A percentile compares a stretch with the other conserved stretches of the same genome.
phyloP scores from a whole-genome alignment of 805 yeast genomes.

The Starmerella stigmatis region DNA sequence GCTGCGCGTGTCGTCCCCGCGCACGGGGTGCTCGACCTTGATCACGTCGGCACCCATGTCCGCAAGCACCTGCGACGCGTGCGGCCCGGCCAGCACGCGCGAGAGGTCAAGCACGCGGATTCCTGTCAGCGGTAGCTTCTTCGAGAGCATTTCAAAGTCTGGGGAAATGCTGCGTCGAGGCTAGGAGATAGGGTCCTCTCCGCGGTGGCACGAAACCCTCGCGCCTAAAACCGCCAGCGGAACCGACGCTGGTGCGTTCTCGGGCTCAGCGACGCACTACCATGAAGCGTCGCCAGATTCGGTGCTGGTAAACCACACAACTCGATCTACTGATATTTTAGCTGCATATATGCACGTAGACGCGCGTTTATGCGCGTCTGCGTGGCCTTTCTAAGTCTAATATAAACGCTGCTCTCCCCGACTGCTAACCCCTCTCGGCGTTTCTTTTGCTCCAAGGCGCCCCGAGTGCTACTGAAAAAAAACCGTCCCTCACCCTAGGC shows the following conservation, averaged over 20 bases:
- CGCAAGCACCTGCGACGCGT: conserved; percentile 34
- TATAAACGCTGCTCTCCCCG: too few relatives aligned
- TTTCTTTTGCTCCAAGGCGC: too few relatives aligned
- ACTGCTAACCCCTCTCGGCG: too few relatives aligned
- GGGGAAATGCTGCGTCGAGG: background rate
- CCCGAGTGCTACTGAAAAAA: too few relatives aligned
- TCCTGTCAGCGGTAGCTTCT: conserved; percentile 29
- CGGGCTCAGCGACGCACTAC: background rate
- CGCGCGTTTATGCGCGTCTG: too few relatives aligned
- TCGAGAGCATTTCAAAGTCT: background rate
- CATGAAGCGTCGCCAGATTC: background rate
- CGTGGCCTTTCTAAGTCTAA: too few relatives aligned
- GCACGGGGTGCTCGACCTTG: conserved; percentile 34
- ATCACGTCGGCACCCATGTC: conserved; percentile 38
- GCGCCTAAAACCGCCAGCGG: too few relatives aligned
- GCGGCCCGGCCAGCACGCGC: conserved; percentile 38
- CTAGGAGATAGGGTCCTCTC: background rate
- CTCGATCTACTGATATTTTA: too few relatives aligned
- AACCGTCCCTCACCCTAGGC: too few relatives aligned
- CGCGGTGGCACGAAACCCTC: conserved; percentile 1
- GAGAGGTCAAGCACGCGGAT: conserved; percentile 33
- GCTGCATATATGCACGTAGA: too few relatives aligned
- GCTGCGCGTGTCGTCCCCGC: conserved; percentile 37
- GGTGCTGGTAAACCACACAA: too few relatives aligned
- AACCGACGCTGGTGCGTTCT: too few relatives aligned